Base-by-base conservation (phyloP, 2,329 filamentous ascomycete genomes). In the Cladophialophora exuberans region DNA sequence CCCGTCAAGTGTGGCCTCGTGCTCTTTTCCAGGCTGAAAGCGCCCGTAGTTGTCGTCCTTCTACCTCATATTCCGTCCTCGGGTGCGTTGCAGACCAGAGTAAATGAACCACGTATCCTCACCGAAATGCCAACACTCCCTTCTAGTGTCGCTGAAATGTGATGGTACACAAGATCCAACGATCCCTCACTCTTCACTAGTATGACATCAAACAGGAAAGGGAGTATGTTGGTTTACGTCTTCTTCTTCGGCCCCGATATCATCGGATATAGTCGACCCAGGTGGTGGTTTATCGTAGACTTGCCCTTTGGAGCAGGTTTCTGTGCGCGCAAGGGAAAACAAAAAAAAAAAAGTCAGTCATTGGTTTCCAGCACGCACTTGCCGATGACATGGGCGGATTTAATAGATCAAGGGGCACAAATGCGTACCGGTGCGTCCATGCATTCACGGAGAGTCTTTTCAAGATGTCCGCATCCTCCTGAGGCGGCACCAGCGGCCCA, bases 271-370 rank as follows among this genome's bases (percentile, higher is more conserved):
- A 89, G 83, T 67, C 94, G 84, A 63, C 83, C 82, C 38, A 97
- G 78, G 71, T 97, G 92, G 79, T 92, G 92, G 76, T 97, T 97
- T 83, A 97, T 91, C 62, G 83, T 84, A 72, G 85, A 93, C 70
- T 83, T 83, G 62, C 74, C 71, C 52, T 75, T 72, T 61, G 72
- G 72, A 43, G 80, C 72, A 23, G 35, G 18, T 79, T 79, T 83
- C 84, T 86, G 69, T 11, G 5, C 23, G 20, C 38, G 38, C 36
- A 51, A n/a, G n/a, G n/a, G n/a, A n/a, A n/a, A n/a, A n/a, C n/a
- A n/a, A n/a, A n/a, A n/a, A n/a, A n/a, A n/a, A n/a, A 10, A 17
- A 10, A 9, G 38, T 51, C 38, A 51, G 47, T 42, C n/a, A 26
- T 4, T 28, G 11, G 26, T 52, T 35, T 18, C 30, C 22, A 44